Conservation (phyloP, 176 grass and related monocot genomes). For the Leersia perrieri region DNA sequence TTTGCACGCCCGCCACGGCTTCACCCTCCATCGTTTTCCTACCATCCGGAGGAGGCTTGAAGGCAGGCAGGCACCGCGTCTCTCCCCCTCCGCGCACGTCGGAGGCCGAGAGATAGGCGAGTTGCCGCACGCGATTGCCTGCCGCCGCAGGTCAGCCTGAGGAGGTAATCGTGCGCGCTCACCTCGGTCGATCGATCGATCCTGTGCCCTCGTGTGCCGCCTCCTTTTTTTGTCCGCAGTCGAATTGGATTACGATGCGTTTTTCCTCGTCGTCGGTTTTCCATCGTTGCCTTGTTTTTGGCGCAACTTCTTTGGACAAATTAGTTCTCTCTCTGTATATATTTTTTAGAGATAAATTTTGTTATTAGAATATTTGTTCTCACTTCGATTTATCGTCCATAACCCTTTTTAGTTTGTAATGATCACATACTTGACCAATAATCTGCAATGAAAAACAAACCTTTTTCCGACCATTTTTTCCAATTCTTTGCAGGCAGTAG, state of each 20-base stretch:
- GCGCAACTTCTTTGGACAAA: not conserved
- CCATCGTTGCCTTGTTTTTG: not conserved
- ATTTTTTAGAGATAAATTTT: too few relatives aligned
- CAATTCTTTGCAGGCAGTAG: constrained; percentile 14
- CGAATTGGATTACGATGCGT: not conserved
- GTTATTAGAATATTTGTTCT: not conserved
- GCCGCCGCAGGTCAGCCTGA: not conserved
- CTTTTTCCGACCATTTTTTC: not conserved
- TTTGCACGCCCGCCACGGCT: too few relatives aligned
- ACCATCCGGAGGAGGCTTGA: too few relatives aligned
- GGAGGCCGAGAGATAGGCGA: not conserved
- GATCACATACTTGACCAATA: not conserved
- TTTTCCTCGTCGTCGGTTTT: not conserved
- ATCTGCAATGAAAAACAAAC: not conserved
- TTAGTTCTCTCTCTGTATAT: too few relatives aligned
- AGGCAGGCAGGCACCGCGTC: not conserved
- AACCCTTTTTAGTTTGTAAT: not conserved
- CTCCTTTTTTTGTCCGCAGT: not conserved
- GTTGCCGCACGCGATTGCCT: not conserved
- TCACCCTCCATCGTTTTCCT: not conserved
- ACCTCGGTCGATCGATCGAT: not conserved
- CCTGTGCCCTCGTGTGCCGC: not conserved
- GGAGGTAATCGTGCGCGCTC: not conserved
- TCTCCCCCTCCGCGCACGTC: not conserved
- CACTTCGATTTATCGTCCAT: not conserved